A percentile compares a stretch with the other conserved stretches of the same genome.
These are phyloP conservation scores for Gossypium schwendimanii DNA, from an alignment of 441 rosid genomes.

Conservation along the genomic window DNA sequence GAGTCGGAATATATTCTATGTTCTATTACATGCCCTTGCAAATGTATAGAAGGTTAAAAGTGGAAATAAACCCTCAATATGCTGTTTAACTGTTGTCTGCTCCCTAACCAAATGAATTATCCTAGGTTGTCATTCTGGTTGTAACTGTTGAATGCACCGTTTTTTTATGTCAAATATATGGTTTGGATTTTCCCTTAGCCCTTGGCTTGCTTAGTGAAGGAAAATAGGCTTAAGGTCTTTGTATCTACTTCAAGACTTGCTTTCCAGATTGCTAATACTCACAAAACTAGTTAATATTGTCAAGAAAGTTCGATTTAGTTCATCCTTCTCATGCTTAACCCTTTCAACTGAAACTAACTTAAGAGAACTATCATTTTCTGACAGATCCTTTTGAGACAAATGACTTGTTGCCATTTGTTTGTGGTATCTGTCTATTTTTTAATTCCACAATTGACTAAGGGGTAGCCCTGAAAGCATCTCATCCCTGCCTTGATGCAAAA, in stretches of 20 bases:
- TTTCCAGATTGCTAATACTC: not conserved
- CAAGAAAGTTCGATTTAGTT: not conserved
- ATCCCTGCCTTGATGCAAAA: not conserved
- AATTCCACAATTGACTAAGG: not conserved
- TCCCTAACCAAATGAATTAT: not conserved
- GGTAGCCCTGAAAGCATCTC: not conserved
- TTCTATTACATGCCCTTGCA: not conserved
- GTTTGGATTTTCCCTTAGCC: not conserved
- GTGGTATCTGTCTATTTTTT: not conserved
- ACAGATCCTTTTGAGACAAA: not conserved
- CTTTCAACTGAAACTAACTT: not conserved
- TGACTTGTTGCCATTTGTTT: not conserved
- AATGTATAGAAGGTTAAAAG: not conserved
- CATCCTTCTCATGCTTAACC: not conserved
- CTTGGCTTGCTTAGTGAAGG: not conserved
- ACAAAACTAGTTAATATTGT: not conserved
- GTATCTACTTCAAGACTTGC: not conserved
- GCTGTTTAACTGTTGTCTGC: not conserved
- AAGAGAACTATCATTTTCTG: not conserved
- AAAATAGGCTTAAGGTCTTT: not conserved
- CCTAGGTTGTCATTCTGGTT: not conserved
- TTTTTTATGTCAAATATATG: not conserved
- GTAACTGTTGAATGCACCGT: not conserved
- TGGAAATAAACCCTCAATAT: not conserved
- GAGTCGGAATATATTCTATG: not conserved